Percentiles rank a stretch among this genome's conserved stretches.
phyloP scores from a whole-genome alignment of 495 filamentous ascomycete genomes.

The Ascodesmis nigricans region DNA sequence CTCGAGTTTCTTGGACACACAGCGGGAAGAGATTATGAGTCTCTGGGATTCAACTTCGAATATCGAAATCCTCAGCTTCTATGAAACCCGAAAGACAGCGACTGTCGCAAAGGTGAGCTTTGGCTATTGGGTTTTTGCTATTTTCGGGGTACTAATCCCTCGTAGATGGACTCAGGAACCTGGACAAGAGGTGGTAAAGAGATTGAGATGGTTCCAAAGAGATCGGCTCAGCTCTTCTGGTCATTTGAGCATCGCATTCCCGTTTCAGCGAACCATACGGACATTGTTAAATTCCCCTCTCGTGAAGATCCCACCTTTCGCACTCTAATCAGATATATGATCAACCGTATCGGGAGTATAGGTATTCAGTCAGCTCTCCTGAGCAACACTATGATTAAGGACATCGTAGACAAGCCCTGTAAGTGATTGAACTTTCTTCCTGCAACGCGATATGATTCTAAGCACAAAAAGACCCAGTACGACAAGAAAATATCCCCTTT shows the following conservation, averaged over 20 bases:
- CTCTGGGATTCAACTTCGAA: neutral
- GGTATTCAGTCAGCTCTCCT: too few species aligned
- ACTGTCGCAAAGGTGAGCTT: neutral
- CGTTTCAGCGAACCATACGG: neutral
- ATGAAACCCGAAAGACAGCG: neutral
- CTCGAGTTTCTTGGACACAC: slow-evolving; percentile 6
- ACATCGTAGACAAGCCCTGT: too few species aligned
- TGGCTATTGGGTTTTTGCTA: too few species aligned
- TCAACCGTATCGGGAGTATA: too few species aligned
- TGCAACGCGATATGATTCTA: too few species aligned
- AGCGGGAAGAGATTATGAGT: slow-evolving; percentile 1
- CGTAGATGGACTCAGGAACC: neutral
- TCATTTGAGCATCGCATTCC: slow-evolving; percentile 2
- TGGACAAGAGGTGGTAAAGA: neutral
- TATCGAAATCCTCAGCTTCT: slow-evolving; percentile 1
- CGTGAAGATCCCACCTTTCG: neutral
- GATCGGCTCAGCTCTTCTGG: slow-evolving; percentile 3
- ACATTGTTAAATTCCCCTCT: neutral
- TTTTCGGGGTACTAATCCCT: too few species aligned
- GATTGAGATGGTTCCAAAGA: neutral
- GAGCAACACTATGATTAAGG: too few species aligned
- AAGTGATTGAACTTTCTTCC: too few species aligned
- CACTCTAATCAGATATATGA: slow-evolving; percentile 1
- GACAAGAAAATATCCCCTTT: too few species aligned
- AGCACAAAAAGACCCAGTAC: too few species aligned